A percentile compares a stretch with the other conserved stretches of the same genome.
Evolutionary conservation across 306 rosid species (phyloP).

Genomic region (Neltuma alba): DNA sequence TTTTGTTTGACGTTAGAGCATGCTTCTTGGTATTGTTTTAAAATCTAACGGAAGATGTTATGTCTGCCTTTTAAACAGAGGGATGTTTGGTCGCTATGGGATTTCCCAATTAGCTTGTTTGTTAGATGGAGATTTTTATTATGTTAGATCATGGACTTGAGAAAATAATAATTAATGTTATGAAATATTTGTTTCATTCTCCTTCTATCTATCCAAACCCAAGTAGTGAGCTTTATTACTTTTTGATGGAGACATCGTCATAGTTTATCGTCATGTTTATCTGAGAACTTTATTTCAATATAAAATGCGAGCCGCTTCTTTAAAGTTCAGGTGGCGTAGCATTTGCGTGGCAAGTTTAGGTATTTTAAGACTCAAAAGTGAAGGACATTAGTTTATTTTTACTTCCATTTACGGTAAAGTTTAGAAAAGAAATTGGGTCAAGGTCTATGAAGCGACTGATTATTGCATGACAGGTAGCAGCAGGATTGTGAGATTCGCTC

Average conservation of each 20-base stretch:
- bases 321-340: slow-evolving; percentile 23
- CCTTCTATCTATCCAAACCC: slow-evolving; percentile 28
- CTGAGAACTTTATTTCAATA: slow-evolving; percentile 34
- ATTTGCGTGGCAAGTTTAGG: slow-evolving; percentile 16
- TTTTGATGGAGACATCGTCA: slow-evolving; percentile 38
- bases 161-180: slow-evolving; percentile 28
- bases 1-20: neutral
- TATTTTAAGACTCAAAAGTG: slow-evolving; percentile 22
- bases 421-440: neutral
- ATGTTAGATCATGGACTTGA: slow-evolving; percentile 14
- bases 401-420: neutral
- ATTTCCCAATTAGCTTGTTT: slow-evolving; percentile 31
- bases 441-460: slow-evolving; percentile 3
- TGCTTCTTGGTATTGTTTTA: slow-evolving; percentile 15
- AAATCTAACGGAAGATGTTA: slow-evolving; percentile 2
- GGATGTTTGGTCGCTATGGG: slow-evolving; percentile 26
- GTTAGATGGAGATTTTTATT: slow-evolving; percentile 9
- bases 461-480: neutral
- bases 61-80: slow-evolving; percentile 10
- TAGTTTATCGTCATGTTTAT: slow-evolving; percentile 30
- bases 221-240: slow-evolving; percentile 33
- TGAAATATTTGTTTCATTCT: slow-evolving; percentile 33
- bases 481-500: slow-evolving; percentile 13
- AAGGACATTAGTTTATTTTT: neutral
- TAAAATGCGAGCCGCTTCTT: neutral